Conservation (phyloP, 1,284 basidiomycete genomes). For the Boletus sp. region DNA sequence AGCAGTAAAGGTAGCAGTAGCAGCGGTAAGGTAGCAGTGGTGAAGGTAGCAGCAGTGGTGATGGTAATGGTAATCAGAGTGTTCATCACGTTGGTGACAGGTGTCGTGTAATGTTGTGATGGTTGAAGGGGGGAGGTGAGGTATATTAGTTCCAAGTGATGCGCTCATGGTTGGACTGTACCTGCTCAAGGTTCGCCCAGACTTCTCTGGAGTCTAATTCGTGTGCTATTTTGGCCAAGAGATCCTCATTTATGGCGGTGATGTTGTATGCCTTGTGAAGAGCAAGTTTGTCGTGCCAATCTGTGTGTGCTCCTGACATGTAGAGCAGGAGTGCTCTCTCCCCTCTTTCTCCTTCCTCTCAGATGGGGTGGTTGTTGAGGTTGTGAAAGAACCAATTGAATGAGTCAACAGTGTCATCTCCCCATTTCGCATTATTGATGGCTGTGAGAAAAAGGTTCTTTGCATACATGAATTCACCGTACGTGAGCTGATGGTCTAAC, state of each 20-base stretch:
- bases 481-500: not conserved
- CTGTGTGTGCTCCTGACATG: not conserved
- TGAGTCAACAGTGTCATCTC: not conserved
- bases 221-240: not conserved
- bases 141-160: not conserved
- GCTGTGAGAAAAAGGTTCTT: not conserved
- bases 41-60: no score
- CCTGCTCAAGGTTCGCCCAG: not conserved
- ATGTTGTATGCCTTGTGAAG: not conserved
- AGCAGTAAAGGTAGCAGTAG: not conserved
- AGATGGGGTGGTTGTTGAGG: not conserved
- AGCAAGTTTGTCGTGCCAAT: not conserved
- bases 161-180: not conserved
- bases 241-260: not conserved
- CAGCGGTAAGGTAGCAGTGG: not conserved
- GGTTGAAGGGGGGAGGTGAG: not conserved
- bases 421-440: not conserved
- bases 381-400: not conserved
- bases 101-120: no score
- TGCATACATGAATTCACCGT: not conserved
- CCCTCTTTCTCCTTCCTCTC: not conserved
- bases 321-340: not conserved
- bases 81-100: no score
- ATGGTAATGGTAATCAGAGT: no score
- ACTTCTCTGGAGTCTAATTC: not conserved